Evolutionary conservation across 768 basidiomycete species (phyloP).

Genomic region (Lactarius sp.): DNA sequence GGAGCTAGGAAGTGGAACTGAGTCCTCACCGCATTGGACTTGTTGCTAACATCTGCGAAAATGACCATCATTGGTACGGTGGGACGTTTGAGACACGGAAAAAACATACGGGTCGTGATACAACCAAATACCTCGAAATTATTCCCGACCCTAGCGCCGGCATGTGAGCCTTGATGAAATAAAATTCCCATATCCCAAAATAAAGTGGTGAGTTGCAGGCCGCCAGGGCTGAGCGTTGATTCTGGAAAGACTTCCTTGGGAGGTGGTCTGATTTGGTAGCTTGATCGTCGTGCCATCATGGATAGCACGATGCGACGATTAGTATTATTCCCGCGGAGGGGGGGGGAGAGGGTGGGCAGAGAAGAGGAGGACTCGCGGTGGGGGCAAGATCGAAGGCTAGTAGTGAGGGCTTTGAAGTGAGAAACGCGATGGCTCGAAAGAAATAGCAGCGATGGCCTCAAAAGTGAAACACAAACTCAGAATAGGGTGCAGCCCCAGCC

Average conservation of each 20-base stretch:
- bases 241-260: conserved; percentile 26
- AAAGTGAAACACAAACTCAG: conserved; percentile 5
- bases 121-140: conserved; percentile 23
- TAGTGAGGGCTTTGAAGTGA: conserved; percentile 4
- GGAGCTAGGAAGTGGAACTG: neutral
- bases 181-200: conserved; percentile 23
- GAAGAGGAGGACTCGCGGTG: neutral
- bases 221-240: conserved; percentile 22
- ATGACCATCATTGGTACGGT: neutral
- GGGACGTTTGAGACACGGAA: neutral
- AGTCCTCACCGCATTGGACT: conserved; percentile 13
- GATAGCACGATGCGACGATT: neutral
- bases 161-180: conserved; percentile 23
- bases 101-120: conserved; percentile 20
- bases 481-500: conserved; percentile 19
- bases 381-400: neutral
- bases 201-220: conserved; percentile 24
- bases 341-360: neutral
- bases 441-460: neutral
- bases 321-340: neutral
- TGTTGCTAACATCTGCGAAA: conserved; percentile 12
- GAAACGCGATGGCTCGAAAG: conserved; percentile 9
- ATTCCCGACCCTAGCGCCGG: conserved; percentile 22
- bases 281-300: conserved; percentile 21
- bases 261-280: conserved; percentile 21